A percentile compares a stretch with the other conserved stretches of the same genome.
These are phyloP conservation scores for Pythium apleroticum DNA, from an alignment of 352 stramenopile species.

Conservation along the genomic window DNA sequence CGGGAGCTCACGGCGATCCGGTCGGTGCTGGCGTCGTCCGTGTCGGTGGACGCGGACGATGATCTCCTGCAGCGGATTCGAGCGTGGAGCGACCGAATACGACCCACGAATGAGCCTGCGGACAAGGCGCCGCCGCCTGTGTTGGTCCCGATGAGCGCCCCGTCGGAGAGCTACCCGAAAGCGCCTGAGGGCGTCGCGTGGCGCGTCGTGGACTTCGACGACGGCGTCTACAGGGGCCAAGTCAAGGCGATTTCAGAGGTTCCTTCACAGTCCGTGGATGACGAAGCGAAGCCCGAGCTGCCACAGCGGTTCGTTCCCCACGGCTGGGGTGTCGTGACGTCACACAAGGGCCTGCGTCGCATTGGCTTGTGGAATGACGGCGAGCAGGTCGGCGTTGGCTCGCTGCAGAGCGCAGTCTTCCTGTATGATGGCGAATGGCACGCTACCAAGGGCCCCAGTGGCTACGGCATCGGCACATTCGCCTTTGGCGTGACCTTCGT, in stretches of 20 bases:
- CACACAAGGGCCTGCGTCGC: conserved; percentile 26
- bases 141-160: conserved; percentile 17
- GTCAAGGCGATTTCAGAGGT: conserved; percentile 1
- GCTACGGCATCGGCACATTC: conserved; percentile 50
- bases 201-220: conserved; percentile 23
- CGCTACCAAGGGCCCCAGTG: conserved; percentile 11
- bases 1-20: conserved; percentile 22
- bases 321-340: conserved; percentile 44
- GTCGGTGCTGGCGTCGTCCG: neutral
- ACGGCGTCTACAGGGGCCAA: conserved; percentile 25
- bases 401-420: conserved; percentile 38
- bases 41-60: conserved; percentile 3
- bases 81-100: conserved; percentile 14
- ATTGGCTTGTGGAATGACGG: conserved; percentile 46
- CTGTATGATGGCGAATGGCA: conserved; percentile 51
- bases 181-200: neutral
- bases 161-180: neutral
- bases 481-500: conserved; percentile 41
- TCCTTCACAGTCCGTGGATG: neutral
- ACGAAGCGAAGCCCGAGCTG: neutral
- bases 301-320: conserved; percentile 27
- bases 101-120: neutral
- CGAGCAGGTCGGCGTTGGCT: conserved; percentile 35
- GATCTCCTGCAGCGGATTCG: conserved; percentile 18
- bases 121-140: neutral